Evolutionary conservation across 805 yeast species (phyloP).

Genomic region (Kazachstania psychrophila): DNA sequence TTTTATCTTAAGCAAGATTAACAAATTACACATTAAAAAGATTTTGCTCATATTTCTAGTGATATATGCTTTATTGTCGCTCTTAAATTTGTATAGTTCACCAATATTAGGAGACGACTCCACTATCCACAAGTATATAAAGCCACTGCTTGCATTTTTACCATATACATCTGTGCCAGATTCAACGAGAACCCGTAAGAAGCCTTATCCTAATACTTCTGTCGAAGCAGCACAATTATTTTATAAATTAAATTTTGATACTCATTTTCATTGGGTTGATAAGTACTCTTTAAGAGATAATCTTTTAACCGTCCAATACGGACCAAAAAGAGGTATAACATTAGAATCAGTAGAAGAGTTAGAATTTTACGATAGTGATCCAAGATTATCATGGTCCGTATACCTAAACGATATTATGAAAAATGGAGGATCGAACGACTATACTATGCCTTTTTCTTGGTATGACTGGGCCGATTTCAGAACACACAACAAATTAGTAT

Average conservation of each 20-base stretch:
- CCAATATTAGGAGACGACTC: not conserved
- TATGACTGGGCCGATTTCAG: constrained; percentile 48
- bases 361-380: constrained; percentile 43
- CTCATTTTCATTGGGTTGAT: constrained; percentile 15
- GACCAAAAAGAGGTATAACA: constrained; percentile 12
- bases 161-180: not conserved
- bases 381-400: constrained; percentile 46
- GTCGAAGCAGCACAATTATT: constrained; percentile 7
- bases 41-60: not conserved
- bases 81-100: not conserved
- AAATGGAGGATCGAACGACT: not conserved
- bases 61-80: not conserved
- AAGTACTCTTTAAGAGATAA: constrained; percentile 14
- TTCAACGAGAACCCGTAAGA: not conserved
- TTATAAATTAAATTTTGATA: constrained; percentile 16
- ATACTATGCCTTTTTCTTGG: constrained; percentile 44
- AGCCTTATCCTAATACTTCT: not conserved
- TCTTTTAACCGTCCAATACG: constrained; percentile 15
- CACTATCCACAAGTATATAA: not conserved
- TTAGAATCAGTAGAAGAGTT: constrained; percentile 16
- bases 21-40: not conserved
- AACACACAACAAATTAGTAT: constrained; percentile 31
- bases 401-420: constrained; percentile 35
- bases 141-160: not conserved
- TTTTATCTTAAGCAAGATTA: not conserved